Evolutionary conservation across 176 grass and related monocot species (phyloP).

Genomic region (Elaeis guineensis): DNA sequence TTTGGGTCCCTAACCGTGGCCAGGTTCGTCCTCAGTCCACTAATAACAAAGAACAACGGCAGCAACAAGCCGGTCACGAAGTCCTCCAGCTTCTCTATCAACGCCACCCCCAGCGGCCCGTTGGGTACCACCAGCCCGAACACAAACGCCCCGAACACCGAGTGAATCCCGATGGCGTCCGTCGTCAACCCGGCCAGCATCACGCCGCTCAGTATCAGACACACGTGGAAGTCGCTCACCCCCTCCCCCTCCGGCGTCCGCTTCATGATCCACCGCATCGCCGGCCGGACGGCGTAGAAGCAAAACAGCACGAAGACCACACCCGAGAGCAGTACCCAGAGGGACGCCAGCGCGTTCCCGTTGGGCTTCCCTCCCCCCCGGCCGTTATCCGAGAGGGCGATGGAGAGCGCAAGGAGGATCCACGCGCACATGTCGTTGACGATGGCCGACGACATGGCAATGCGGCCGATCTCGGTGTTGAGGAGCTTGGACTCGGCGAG

Average conservation of each 20-base stretch:
- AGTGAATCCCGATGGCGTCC: slow-evolving; percentile 51
- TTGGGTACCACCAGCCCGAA: slow-evolving; percentile 65
- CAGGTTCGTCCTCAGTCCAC: slow-evolving; percentile 44
- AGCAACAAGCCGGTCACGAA: slow-evolving; percentile 41
- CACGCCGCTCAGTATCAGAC: slow-evolving; percentile 45
- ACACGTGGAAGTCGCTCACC: slow-evolving; percentile 38
- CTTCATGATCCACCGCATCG: slow-evolving; percentile 21
- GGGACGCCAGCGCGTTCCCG: not conserved
- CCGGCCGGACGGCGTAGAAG: slow-evolving; percentile 25
- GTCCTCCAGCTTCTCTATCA: slow-evolving; percentile 71
- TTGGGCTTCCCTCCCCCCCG: no score
- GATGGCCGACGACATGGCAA: slow-evolving; percentile 51
- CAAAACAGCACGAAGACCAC: slow-evolving; percentile 20
- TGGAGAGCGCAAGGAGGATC: slow-evolving; percentile 32
- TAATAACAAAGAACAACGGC: slow-evolving; percentile 66
- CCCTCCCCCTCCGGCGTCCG: slow-evolving; percentile 6
- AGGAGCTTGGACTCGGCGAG: slow-evolving; percentile 66
- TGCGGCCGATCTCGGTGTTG: slow-evolving; percentile 52
- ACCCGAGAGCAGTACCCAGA: slow-evolving; percentile 31
- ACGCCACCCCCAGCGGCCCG: slow-evolving; percentile 41
- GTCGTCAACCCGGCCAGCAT: slow-evolving; percentile 43
- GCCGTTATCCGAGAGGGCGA: slow-evolving; percentile 22
- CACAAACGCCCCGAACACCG: slow-evolving; percentile 64
- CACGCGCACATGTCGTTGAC: slow-evolving; percentile 48
- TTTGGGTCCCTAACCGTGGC: slow-evolving; percentile 10